Evolutionary conservation across 805 yeast genomes (phyloP), one percentile per base, ranked within the genome.

Genomic region (Torulaspora gathmanii): DNA sequence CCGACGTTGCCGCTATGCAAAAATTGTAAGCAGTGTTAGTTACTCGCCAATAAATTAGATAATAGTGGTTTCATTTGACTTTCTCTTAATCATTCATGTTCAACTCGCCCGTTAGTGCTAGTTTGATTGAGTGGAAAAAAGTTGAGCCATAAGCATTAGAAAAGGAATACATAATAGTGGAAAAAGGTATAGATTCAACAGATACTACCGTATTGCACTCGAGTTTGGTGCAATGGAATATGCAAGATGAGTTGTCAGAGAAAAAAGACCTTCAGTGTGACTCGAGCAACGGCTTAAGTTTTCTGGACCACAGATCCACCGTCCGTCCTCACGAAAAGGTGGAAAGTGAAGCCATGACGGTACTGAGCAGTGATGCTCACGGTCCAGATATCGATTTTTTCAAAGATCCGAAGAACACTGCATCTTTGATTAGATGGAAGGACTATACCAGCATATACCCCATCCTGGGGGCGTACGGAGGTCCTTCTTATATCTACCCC

Each of bases 1-100:
- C 96, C 57, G 99, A 93, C 74, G 72, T 93, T 72, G 96, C 95
- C 74, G 99, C 99, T 73, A 91, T 91, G 98, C 85, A 78, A 74
- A 91, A 91, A 79, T 80, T 91, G 76, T 91, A 88, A 82, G 77
- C 43, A 47, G 33, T 20, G 36, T 25, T 31, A 31, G 43, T 41
- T 28, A 33, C 28, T 27, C 42, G 13, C 6, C 25, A 3, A 22
- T 22, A 22, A 31, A 33, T 44, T 27, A 19, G 20, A 30, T 39
- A 33, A 40, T 44, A 37, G 33, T 33, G 45, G 33, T 33, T 33
- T 28, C 37, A 35, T 27, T 37, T 30, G 16, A 19, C 13, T 23
- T 31, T 42, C 27, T 34, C 13, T 42, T 33, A 4, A 5, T 27
- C 12, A 3, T 12, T 27, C 17, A 16, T 27, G 6, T 12, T 27